These are phyloP conservation scores for Nicotiana paniculata DNA, from an alignment of 257 asterid genomes.

Conservation along the genomic window DNA sequence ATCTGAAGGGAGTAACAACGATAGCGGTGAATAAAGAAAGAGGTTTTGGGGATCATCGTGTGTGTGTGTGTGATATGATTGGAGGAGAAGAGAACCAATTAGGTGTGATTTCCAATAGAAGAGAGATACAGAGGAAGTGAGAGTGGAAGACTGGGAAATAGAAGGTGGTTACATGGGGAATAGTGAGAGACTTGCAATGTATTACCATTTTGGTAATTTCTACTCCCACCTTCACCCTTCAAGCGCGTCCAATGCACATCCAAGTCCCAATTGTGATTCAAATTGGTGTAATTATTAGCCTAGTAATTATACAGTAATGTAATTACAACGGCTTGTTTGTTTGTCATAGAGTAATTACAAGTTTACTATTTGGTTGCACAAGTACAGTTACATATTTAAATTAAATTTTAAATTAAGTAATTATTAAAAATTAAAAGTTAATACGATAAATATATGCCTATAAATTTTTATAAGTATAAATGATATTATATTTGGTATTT, in stretches of 20 bases:
- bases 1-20: neutral
- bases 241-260: neutral
- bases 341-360: too few relatives aligned
- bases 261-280: neutral
- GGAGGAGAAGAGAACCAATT: neutral
- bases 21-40: neutral
- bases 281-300: too few relatives aligned
- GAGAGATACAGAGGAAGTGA: neutral
- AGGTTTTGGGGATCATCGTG: neutral
- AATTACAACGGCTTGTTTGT: too few relatives aligned
- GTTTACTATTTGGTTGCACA: too few relatives aligned
- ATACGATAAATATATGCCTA: too few relatives aligned
- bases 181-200: slow-evolving; percentile 3
- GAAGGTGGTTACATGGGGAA: slow-evolving; percentile 14
- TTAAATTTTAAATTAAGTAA: too few relatives aligned
- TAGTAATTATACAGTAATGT: too few relatives aligned
- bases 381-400: too few relatives aligned
- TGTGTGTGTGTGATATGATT: neutral
- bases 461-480: too few relatives aligned
- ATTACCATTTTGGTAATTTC: neutral
- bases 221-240: neutral
- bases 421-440: too few relatives aligned
- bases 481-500: too few relatives aligned
- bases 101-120: neutral
- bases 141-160: neutral